Evolutionary conservation across 1,139 yeast species (phyloP).

Genomic region (Zygoascus sp.): DNA sequence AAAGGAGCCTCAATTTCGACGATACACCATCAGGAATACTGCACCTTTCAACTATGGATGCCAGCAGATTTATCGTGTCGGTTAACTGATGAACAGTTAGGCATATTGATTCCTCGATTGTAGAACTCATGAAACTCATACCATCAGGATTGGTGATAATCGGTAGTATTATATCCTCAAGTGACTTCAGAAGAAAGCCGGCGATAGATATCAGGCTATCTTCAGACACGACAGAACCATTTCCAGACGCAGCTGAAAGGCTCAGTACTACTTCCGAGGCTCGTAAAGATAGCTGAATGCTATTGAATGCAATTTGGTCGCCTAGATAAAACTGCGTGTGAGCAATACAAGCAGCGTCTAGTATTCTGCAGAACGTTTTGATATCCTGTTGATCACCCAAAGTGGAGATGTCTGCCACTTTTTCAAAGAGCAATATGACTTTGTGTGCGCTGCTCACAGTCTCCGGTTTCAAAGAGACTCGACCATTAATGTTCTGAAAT

Average conservation of each 20-base stretch:
- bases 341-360: neutral
- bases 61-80: neutral
- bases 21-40: slow-evolving; percentile 44
- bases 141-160: too few species aligned
- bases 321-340: too few species aligned
- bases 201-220: neutral
- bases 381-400: slow-evolving; percentile 4
- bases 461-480: neutral
- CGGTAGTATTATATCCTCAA: neutral
- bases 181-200: neutral
- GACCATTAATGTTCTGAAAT: neutral
- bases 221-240: neutral
- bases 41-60: neutral
- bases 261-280: neutral
- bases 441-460: neutral
- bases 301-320: too few species aligned
- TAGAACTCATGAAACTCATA: too few species aligned
- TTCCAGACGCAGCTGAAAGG: neutral
- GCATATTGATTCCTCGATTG: too few species aligned
- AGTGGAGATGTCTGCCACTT: neutral
- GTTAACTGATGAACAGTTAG: neutral
- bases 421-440: neutral
- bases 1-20: slow-evolving; percentile 50
- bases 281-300: neutral
- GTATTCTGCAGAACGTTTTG: neutral